Evolutionary conservation across 2,329 filamentous ascomycete genomes (phyloP).

Genomic region (Phialocephala sp.): DNA sequence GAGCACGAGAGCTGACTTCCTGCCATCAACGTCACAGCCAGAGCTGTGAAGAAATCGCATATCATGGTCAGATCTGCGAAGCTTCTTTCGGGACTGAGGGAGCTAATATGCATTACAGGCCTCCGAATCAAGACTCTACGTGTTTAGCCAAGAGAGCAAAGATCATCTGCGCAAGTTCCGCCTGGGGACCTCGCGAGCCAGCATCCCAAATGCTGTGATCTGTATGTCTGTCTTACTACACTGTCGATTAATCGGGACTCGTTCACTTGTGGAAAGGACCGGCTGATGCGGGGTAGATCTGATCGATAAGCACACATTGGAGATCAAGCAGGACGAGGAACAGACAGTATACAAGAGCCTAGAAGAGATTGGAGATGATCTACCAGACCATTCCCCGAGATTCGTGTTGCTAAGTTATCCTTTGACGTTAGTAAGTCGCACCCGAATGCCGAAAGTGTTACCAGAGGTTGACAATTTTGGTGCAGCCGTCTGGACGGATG

Average conservation of each 20-base stretch:
- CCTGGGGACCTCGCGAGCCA: slow-evolving; percentile 84
- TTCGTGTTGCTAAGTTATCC: slow-evolving; percentile 93
- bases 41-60: slow-evolving; percentile 5
- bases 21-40: slow-evolving; percentile 4
- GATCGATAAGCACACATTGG: slow-evolving; percentile 88
- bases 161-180: slow-evolving; percentile 94
- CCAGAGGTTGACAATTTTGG: slow-evolving; percentile 20
- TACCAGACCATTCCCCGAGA: slow-evolving; percentile 89
- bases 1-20: neutral
- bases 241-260: slow-evolving; percentile 3
- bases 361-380: slow-evolving; percentile 81
- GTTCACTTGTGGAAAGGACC: neutral
- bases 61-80: slow-evolving; percentile 1
- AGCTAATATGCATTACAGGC: slow-evolving; percentile 32
- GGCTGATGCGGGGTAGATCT: slow-evolving; percentile 62
- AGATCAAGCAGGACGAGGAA: slow-evolving; percentile 84
- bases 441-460: neutral
- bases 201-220: slow-evolving; percentile 87
- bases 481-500: slow-evolving; percentile 77
- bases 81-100: neutral
- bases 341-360: slow-evolving; percentile 80
- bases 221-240: slow-evolving; percentile 67
- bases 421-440: slow-evolving; percentile 73
- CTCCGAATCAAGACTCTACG: slow-evolving; percentile 89
- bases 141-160: slow-evolving; percentile 89